Evolutionary conservation across 768 basidiomycete genomes (phyloP).

Genomic region (Mycena maculata): DNA sequence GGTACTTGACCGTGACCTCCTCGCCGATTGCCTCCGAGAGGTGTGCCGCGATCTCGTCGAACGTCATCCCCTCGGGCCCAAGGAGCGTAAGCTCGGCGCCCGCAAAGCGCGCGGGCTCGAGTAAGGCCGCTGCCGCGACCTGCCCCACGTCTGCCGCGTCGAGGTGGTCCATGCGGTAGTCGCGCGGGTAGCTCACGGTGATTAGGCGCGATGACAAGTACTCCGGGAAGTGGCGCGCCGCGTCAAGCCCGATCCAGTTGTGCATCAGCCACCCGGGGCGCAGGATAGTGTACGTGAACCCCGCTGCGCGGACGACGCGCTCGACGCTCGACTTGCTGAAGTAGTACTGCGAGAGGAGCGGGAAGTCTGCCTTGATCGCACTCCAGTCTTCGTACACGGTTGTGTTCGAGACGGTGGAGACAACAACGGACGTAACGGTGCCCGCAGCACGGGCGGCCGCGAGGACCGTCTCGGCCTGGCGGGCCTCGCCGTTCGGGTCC

Average conservation of each 20-base stretch:
- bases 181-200: constrained; percentile 23
- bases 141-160: constrained; percentile 29
- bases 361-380: neutral
- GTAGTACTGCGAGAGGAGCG: constrained; percentile 28
- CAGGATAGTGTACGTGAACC: constrained; percentile 29
- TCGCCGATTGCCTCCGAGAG: constrained; percentile 15
- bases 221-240: constrained; percentile 24
- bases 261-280: constrained; percentile 30
- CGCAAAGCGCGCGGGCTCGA: constrained; percentile 19
- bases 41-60: constrained; percentile 26
- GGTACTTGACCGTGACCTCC: constrained; percentile 26
- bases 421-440: constrained; percentile 26
- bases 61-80: constrained; percentile 22
- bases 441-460: constrained; percentile 25
- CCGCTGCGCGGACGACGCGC: constrained; percentile 26
- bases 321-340: constrained; percentile 27
- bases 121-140: constrained; percentile 23
- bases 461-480: constrained; percentile 19
- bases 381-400: constrained; percentile 1
- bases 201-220: constrained; percentile 20
- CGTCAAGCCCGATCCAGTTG: constrained; percentile 21
- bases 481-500: constrained; percentile 17
- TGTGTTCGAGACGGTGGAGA: constrained; percentile 22
- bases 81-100: constrained; percentile 19
- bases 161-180: constrained; percentile 12